Base-by-base conservation (phyloP, 768 basidiomycete species). In the Inosperma sp. region DNA sequence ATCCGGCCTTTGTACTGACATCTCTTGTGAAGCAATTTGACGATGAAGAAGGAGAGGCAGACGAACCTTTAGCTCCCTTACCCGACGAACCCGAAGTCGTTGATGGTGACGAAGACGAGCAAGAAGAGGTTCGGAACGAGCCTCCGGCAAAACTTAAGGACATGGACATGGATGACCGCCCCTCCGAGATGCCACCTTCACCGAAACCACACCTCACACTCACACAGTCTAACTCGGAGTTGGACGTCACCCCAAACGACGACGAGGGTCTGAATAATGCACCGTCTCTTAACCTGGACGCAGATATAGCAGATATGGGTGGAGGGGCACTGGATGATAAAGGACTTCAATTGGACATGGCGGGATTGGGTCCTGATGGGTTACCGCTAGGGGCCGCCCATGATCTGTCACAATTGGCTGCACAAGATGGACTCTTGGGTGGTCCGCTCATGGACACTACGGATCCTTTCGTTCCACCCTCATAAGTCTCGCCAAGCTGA, bases 31-130 rank as follows among this genome's bases (percentile, higher is more conserved):
- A 93, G 89, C 86, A 90, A 76, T 93, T 92, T 59, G 89, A 86
- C 60, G 89, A 92, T 60, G 87, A 91, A 52, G 90, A 92, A 60
- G 86, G 79, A 44, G 85, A 82, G 55, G 79, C 72, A 0, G 87
- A 92, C 57, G 86, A 88, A 59, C 88, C 88, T 12, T 74, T 92
- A 21, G 89, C 82, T 1, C 89, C 89, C 14, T 72, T 92, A 35
- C 89, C 87, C 4, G 78, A 81, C 49, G 88, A 90, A 57, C 79
- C 83, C 21, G 88, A 91, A 63, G 79, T 80, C 7, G 82, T 80
- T 1, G 89, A 90, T 39, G 79, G 79, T 37, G 83, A 86, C 44
- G 87, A 88, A 40, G 88, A 90, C 49, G 85, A 87, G 49, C 77
- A 81, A 54, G 88, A 88, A 48, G 86, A 86, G 53, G 59, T 65